Evolutionary conservation across 2,329 filamentous ascomycete species (phyloP).

Genomic region (Fonsecaea monophora): DNA sequence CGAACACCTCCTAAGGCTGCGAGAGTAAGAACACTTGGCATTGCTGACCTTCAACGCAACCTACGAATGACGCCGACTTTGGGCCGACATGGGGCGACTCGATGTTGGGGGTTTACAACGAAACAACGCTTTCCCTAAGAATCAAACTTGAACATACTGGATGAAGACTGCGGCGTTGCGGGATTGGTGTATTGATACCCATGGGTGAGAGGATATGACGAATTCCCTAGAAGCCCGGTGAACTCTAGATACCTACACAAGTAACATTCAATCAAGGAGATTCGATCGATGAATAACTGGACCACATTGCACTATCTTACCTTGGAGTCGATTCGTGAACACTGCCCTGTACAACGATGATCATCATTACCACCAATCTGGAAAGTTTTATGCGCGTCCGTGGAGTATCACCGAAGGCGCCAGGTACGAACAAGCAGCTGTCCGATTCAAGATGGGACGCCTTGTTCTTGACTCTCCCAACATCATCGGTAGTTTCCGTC

Average conservation of each 20-base stretch:
- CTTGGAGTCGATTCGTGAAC: not conserved
- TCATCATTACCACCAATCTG: not conserved
- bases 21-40: not conserved
- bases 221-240: not conserved
- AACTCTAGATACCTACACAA: not conserved
- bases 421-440: not conserved
- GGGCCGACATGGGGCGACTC: not conserved
- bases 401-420: not conserved
- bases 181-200: conserved; percentile 1
- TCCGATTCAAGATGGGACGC: not conserved
- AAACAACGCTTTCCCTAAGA: not conserved
- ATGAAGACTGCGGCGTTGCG: not conserved
- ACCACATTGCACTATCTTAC: not conserved
- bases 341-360: not conserved
- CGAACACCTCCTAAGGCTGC: not conserved
- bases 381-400: not conserved
- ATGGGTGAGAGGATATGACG: not conserved
- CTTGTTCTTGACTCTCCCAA: not conserved
- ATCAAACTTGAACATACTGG: not conserved
- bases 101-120: not conserved
- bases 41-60: not conserved
- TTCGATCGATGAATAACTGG: not conserved
- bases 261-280: not conserved
- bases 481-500: conserved; percentile 3
- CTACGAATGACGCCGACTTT: not conserved